phyloP scores from a whole-genome alignment of 768 basidiomycete genomes.

The Suillus subluteus region DNA sequence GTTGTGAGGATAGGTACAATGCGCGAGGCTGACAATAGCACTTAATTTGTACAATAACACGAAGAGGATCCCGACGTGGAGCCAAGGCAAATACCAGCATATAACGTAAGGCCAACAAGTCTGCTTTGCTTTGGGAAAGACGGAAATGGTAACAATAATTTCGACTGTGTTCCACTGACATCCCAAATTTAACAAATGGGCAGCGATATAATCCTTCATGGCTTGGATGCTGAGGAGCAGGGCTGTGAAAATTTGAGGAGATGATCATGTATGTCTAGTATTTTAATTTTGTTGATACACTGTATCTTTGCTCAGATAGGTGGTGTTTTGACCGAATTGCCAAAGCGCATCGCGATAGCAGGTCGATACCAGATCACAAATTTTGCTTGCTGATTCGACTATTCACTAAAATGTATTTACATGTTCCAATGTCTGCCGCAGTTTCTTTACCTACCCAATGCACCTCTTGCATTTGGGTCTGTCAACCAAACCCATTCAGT shows the following conservation, averaged over 20 bases:
- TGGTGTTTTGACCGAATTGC: background rate
- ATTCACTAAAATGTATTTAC: background rate
- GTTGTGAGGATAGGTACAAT: background rate
- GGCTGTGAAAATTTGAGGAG: background rate
- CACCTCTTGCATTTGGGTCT: too few species aligned
- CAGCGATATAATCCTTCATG: background rate
- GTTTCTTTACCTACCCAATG: too few species aligned
- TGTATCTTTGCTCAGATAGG: background rate
- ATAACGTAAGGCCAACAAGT: background rate
- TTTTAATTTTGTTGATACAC: background rate
- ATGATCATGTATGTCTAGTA: background rate
- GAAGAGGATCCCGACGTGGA: background rate
- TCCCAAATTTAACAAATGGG: background rate
- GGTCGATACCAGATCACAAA: background rate
- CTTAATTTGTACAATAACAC: background rate
- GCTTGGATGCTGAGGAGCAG: background rate
- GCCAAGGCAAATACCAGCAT: background rate
- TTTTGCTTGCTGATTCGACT: background rate
- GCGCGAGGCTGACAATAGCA: background rate
- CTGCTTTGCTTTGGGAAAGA: background rate
- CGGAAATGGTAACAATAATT: background rate
- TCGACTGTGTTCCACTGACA: background rate
- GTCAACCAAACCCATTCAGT: too few species aligned
- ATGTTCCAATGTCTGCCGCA: too few species aligned
- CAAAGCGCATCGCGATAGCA: background rate